Base-by-base conservation (phyloP, 1,284 basidiomycete genomes). In the Ceratorhiza oryzae-sativae region DNA sequence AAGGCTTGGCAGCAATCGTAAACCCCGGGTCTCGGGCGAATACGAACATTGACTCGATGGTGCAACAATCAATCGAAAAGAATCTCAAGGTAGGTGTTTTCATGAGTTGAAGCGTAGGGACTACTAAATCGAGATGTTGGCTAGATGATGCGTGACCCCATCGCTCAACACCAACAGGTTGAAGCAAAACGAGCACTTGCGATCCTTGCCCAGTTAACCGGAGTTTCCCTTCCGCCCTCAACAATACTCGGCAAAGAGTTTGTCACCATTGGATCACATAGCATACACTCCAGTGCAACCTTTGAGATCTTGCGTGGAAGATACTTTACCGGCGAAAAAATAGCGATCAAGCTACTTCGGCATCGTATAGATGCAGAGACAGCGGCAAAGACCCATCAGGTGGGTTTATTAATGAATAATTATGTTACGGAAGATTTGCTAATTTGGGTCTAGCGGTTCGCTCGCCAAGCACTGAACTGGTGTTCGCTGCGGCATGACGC, bases 321-420 rank as follows among this genome's bases (percentile, higher is more conserved):
- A n/a, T 70, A 58, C 41, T 70, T 70, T 23, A 70, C 53, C 10
- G 36, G 39, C 2, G 53, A 70, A 18, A 25, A 45, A 36, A 70
- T 70, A n/a, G 53, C 65, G 2, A 58, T 70, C 41, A 70, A 70
- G 27, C 51, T 58, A 18, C 53, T 70, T 10, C n/a, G 65, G 3
- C 65, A 70, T 12, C 39, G 65, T 23, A 42, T 70, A 12, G 55
- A 58, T 30, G 27, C n/a, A 18, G 65, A 58, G 18, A 70, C 65
- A 8, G 65, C 53, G 1, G 27, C 30, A 32, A 41, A 30, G 25
- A 68, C 53, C 3, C 65, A 68, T n/a, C 20, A 56, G 39, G 65
- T 68, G n/a, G n/a, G 49, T 23, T 18, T 23, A 5, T 53, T 55
- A 8, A 18, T 18, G n/a, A n/a, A n/a, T n/a, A n/a, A n/a, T n/a